Percentiles rank a stretch among this genome's conserved stretches.
Evolutionary conservation across 208 protist genomes (phyloP).

Genomic region (Leptomonas pyrrhocoris): DNA sequence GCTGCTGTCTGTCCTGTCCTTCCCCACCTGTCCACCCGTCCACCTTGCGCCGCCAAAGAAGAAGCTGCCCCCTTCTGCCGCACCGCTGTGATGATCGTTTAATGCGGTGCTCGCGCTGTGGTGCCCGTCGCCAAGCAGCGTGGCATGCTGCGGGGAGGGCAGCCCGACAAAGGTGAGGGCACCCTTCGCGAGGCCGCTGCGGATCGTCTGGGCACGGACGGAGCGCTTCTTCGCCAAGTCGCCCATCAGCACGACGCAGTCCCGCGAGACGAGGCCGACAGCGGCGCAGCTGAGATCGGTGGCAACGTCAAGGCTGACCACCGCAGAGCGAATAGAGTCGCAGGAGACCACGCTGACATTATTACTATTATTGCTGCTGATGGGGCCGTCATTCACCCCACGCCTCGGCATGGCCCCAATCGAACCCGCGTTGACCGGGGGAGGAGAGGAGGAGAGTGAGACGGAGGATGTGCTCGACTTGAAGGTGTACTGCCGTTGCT

Average conservation of each 20-base stretch:
- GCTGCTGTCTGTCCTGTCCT: neutral
- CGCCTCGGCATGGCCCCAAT: neutral
- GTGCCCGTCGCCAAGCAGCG: slow-evolving; percentile 11
- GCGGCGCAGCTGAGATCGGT: slow-evolving; percentile 84
- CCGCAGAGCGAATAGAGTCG: slow-evolving; percentile 42
- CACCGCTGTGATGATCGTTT: slow-evolving; percentile 5
- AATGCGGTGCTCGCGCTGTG: neutral
- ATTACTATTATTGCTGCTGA: neutral
- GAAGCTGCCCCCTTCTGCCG: neutral
- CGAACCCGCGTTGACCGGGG: neutral
- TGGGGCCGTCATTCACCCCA: neutral
- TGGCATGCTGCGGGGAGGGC: slow-evolving; percentile 14
- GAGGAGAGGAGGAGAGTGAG: neutral
- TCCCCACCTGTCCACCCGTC: neutral
- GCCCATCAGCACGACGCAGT: slow-evolving; percentile 71
- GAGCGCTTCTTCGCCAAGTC: slow-evolving; percentile 49
- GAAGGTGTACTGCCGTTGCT: slow-evolving; percentile 28
- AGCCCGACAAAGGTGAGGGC: slow-evolving; percentile 52
- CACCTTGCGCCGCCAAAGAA: slow-evolving; percentile 1
- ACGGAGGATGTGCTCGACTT: neutral
- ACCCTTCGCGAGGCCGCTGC: slow-evolving; percentile 37
- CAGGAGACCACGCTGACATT: slow-evolving; percentile 23
- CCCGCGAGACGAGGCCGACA: slow-evolving; percentile 85
- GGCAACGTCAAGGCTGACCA: slow-evolving; percentile 84
- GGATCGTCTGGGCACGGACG: slow-evolving; percentile 36